Evolutionary conservation across 768 basidiomycete genomes (phyloP).

Genomic region (Coprinopsis sp.): DNA sequence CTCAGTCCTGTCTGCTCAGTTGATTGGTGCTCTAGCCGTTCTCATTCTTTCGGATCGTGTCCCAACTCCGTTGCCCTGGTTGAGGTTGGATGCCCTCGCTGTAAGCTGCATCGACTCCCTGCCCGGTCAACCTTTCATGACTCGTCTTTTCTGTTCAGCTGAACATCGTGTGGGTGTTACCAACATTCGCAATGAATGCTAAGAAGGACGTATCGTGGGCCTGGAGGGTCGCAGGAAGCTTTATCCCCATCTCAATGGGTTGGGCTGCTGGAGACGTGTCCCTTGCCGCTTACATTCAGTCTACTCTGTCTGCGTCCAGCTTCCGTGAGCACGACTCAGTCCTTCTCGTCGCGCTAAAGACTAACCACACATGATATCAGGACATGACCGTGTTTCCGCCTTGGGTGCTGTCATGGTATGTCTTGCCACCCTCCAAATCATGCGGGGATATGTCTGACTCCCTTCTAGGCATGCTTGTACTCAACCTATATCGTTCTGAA

Average conservation of each 20-base stretch:
- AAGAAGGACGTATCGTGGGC: slow-evolving; percentile 24
- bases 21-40: slow-evolving; percentile 25
- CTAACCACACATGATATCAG: slow-evolving; percentile 12
- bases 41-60: slow-evolving; percentile 25
- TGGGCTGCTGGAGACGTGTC: slow-evolving; percentile 34
- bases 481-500: slow-evolving; percentile 29
- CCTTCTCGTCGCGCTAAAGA: not conserved
- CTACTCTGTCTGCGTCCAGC: slow-evolving; percentile 22
- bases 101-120: slow-evolving; percentile 8
- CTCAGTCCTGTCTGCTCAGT: slow-evolving; percentile 8
- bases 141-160: slow-evolving; percentile 12
- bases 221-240: slow-evolving; percentile 27
- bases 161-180: slow-evolving; percentile 29
- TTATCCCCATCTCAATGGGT: slow-evolving; percentile 31
- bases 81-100: slow-evolving; percentile 25
- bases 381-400: slow-evolving; percentile 21
- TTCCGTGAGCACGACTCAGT: slow-evolving; percentile 16
- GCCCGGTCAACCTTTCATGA: not conserved
- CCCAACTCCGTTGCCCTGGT: slow-evolving; percentile 29
- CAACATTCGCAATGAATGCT: slow-evolving; percentile 15
- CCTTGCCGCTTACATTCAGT: slow-evolving; percentile 30
- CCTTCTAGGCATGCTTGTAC: slow-evolving; percentile 25
- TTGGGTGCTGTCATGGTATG: slow-evolving; percentile 26
- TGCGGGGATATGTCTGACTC: not conserved
- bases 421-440: too few relatives aligned